These are phyloP conservation scores for Kuraishia borneana DNA, from an alignment of 805 yeast species.

Conservation along the genomic window DNA sequence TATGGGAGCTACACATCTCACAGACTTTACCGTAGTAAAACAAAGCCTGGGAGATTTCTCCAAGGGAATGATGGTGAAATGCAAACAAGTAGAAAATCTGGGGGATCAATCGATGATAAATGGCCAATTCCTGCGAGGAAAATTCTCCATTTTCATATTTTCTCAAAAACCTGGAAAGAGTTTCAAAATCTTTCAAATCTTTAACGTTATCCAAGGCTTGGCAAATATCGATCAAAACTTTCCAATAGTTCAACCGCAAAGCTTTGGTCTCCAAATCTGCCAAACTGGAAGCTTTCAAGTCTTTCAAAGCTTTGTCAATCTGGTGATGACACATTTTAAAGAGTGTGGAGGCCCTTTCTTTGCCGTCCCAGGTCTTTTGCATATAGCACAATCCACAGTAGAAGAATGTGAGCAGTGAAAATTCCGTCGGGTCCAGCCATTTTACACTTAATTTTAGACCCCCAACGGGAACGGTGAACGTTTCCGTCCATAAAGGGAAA, in stretches of 20 bases:
- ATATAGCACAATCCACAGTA: slow-evolving; percentile 29
- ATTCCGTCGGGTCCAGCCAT: slow-evolving; percentile 34
- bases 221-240: slow-evolving; percentile 22
- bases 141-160: slow-evolving; percentile 24
- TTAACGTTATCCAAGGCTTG: slow-evolving; percentile 20
- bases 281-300: slow-evolving; percentile 6
- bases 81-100: slow-evolving; percentile 28
- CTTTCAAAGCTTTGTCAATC: slow-evolving; percentile 17
- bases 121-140: slow-evolving; percentile 26
- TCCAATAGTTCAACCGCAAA: slow-evolving; percentile 19
- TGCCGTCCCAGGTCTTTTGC: slow-evolving; percentile 22
- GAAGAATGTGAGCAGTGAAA: slow-evolving; percentile 27
- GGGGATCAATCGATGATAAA: slow-evolving; percentile 24
- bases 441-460: slow-evolving; percentile 2
- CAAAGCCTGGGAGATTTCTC: slow-evolving; percentile 25
- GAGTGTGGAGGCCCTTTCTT: slow-evolving; percentile 21
- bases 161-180: slow-evolving; percentile 21
- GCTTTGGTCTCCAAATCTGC: slow-evolving; percentile 13
- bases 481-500: slow-evolving; percentile 19
- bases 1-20: slow-evolving; percentile 9
- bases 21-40: slow-evolving; percentile 26
- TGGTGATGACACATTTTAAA: slow-evolving; percentile 24
- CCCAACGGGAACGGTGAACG: neutral
- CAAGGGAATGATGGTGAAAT: slow-evolving; percentile 23
- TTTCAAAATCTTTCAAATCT: slow-evolving; percentile 7